Conservation (phyloP, 768 basidiomycete genomes). For the Tulasnella sp. region DNA sequence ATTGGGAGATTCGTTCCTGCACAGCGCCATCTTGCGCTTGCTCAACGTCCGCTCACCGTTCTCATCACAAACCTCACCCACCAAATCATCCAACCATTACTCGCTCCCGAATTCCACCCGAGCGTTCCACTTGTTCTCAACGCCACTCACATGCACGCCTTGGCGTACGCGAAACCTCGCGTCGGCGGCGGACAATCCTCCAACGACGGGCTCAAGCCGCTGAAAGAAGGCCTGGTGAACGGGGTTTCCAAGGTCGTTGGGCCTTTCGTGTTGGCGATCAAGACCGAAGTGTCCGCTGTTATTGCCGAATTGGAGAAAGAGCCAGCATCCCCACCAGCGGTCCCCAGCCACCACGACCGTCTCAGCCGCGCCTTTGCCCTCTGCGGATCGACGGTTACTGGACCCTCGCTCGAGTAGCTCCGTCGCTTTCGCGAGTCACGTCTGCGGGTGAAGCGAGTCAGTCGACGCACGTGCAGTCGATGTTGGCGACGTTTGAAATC, state of each 20-base stretch:
- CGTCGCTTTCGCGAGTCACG: conserved; percentile 52
- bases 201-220: conserved; percentile 60
- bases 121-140: conserved; percentile 50
- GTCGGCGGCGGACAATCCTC: conserved; percentile 44
- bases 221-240: conserved; percentile 66
- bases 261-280: conserved; percentile 60
- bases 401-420: conserved; percentile 53
- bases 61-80: conserved; percentile 65
- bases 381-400: conserved; percentile 49
- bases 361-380: conserved; percentile 7
- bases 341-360: no score
- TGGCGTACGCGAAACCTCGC: conserved; percentile 65
- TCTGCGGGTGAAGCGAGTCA: conserved; percentile 51
- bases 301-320: conserved; percentile 56
- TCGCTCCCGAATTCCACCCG: conserved; percentile 58
- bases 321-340: neutral
- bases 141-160: conserved; percentile 64
- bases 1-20: conserved; percentile 55
- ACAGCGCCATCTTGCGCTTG: conserved; percentile 64
- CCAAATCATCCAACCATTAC: conserved; percentile 61
- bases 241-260: conserved; percentile 62
- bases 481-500: conserved; percentile 67
- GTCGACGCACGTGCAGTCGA: conserved; percentile 48
- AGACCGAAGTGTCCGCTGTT: conserved; percentile 55
- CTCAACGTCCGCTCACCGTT: conserved; percentile 72